These are phyloP conservation scores for Aurifilum marmelostoma DNA, from an alignment of 2,329 filamentous ascomycete genomes.

Conservation along the genomic window DNA sequence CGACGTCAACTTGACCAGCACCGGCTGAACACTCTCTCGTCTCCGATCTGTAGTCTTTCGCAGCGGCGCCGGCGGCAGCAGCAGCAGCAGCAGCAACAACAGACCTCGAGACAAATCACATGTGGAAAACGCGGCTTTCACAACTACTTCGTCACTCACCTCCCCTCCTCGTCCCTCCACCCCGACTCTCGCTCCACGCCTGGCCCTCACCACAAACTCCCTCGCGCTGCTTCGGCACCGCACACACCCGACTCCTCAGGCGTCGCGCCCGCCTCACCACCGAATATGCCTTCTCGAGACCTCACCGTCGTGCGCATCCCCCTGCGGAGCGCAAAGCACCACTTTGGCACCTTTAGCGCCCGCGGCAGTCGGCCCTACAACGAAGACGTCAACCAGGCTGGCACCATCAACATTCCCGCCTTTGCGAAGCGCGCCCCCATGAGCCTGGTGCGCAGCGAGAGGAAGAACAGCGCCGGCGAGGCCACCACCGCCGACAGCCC, in stretches of 20 bases:
- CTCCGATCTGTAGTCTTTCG: not conserved
- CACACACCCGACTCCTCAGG: slow-evolving; percentile 63
- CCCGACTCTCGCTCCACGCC: slow-evolving; percentile 72
- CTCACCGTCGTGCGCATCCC: slow-evolving; percentile 95
- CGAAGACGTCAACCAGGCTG: slow-evolving; percentile 92
- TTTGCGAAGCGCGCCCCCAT: slow-evolving; percentile 85
- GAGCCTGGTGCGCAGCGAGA: slow-evolving; percentile 51
- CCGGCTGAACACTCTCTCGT: not conserved
- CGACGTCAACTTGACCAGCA: slow-evolving; percentile 19
- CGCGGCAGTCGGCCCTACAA: slow-evolving; percentile 87
- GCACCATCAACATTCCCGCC: slow-evolving; percentile 88
- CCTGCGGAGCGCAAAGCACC: slow-evolving; percentile 89
- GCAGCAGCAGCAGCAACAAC: slow-evolving; percentile 23
- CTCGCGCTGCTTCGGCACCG: slow-evolving; percentile 80
- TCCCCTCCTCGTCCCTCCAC: slow-evolving; percentile 90
- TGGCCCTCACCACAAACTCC: slow-evolving; percentile 81
- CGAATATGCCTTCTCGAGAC: slow-evolving; percentile 68
- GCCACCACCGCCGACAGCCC: slow-evolving; percentile 74
- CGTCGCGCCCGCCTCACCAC: slow-evolving; percentile 61
- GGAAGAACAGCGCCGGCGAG: slow-evolving; percentile 56
- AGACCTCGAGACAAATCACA: slow-evolving; percentile 9
- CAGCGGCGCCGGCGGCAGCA: slow-evolving; percentile 21
- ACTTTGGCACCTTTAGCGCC: slow-evolving; percentile 81
- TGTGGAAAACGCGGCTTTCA: slow-evolving; percentile 65
- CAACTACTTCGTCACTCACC: slow-evolving; percentile 95